Percentiles rank a stretch among this genome's conserved stretches.
Evolutionary conservation across 2,329 filamentous ascomycete species (phyloP).

Genomic region (Diaporthe ampelina): DNA sequence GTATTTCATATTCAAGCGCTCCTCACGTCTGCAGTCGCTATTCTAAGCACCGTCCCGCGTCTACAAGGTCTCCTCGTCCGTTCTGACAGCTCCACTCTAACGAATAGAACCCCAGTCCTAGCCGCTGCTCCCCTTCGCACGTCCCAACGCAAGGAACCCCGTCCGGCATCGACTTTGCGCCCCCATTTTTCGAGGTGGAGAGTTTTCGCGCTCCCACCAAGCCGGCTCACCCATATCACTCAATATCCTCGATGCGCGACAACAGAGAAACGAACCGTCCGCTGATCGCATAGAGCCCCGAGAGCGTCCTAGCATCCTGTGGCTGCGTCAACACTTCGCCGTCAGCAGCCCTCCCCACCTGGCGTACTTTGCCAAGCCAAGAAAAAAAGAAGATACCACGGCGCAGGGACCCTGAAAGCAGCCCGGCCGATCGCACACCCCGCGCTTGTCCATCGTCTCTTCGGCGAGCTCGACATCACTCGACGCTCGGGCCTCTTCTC

Average conservation of each 20-base stretch:
- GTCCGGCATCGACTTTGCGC: conserved; percentile 53
- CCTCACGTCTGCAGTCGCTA: conserved; percentile 37
- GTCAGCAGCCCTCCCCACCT: conserved; percentile 27
- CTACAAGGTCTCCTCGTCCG: conserved; percentile 41
- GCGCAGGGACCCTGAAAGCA: conserved; percentile 57
- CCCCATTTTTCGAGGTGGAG: conserved; percentile 51
- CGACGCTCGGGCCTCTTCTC: conserved; percentile 36
- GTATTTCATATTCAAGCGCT: conserved; percentile 39
- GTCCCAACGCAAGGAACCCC: conserved; percentile 43
- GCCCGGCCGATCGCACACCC: conserved; percentile 50
- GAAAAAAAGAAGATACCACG: conserved; percentile 49
- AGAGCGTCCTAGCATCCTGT: conserved; percentile 36
- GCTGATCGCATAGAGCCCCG: conserved; percentile 40
- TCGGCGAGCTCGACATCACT: conserved; percentile 43
- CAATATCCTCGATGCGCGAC: conserved; percentile 43
- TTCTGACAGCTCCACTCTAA: conserved; percentile 41
- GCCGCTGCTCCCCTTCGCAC: conserved; percentile 41
- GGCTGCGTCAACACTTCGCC: conserved; percentile 38
- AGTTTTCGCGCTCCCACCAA: conserved; percentile 45
- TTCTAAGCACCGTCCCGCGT: conserved; percentile 38
- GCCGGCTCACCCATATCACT: conserved; percentile 48
- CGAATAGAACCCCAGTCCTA: conserved; percentile 43
- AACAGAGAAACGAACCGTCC: conserved; percentile 38
- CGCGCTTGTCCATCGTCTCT: conserved; percentile 48
- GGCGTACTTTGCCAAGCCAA: conserved; percentile 36